phyloP scores from a whole-genome alignment of 345 rosid genomes.

The Citrus sp. region DNA sequence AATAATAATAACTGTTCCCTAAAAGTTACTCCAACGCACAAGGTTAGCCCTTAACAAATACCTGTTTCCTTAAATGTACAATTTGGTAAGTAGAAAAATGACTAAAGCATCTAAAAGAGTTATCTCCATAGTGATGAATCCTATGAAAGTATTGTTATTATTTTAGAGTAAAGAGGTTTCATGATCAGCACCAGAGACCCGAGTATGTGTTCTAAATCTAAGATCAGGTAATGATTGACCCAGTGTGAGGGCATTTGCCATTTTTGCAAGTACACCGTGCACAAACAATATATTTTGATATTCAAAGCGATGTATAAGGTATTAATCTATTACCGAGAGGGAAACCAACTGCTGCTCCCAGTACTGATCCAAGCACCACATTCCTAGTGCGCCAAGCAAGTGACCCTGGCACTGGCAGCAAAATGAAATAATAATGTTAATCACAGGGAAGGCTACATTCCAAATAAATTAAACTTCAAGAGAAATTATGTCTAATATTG shows the following conservation, averaged over 20 bases:
- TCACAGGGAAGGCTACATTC: neutral
- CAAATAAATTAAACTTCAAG: neutral
- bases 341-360: constrained; percentile 75
- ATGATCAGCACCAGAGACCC: neutral
- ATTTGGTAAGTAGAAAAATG: neutral
- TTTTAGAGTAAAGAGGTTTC: neutral
- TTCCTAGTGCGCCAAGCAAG: constrained; percentile 79
- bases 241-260: neutral
- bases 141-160: neutral
- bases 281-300: neutral
- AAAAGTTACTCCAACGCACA: neutral
- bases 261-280: neutral
- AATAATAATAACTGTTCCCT: neutral
- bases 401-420: constrained; percentile 75
- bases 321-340: constrained; percentile 58
- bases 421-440: neutral
- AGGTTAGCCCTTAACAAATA: neutral
- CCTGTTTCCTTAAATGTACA: neutral
- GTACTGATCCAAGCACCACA: constrained; percentile 69
- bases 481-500: neutral
- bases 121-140: neutral
- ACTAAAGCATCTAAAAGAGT: neutral
- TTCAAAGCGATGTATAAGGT: neutral
- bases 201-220: too few species aligned
- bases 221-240: neutral